Base-by-base conservation (phyloP, 2,329 filamentous ascomycete species). In the Verticillium tricorpus region DNA sequence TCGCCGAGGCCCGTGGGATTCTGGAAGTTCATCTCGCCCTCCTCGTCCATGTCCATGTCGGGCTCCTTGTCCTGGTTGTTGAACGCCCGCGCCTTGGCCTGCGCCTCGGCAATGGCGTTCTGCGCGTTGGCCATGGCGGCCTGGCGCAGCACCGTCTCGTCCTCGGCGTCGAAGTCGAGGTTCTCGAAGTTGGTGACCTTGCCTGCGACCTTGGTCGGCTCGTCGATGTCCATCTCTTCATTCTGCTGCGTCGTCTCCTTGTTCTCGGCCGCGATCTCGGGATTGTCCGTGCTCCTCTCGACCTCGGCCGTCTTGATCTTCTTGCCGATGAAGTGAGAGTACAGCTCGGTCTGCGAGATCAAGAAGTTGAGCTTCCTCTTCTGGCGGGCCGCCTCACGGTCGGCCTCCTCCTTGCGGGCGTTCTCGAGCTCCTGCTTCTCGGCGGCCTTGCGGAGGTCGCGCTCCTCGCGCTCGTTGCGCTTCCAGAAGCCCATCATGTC, bases 401-500 rank as follows among this genome's bases (percentile, higher is more conserved):
- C 95, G 5, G 95, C 95, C 80, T 99, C 95, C 63, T 94, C 93
- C 78, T 94, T 96, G 77, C 95, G 93, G 19, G 95, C 95, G 71
- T 95, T 96, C 74, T 99, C 95, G 57, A 99, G 85, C 78, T 98
- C 95, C 74, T 97, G 93, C 74, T 90, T 92, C 80, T 99, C 95
- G 5, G 95, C 95, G 59, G 93, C 89, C 79, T 97, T 96, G 68
- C 95, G 89, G 66, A 96, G 82, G 74, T 99, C 95, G 64, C 95
- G 91, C 74, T 99, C 95, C 73, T 99, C 95, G 60, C 94, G 90
- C 76, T 99, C 95, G 74, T 99, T 99, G 62, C 94, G 90, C 78
- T 98, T 98, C 95, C 95, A 99, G 84, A 98, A 99, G 62, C 91
- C 88, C 85, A 97, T 95, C 95, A 99, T 99, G 78, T 99, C 95